These are phyloP conservation scores for Solanum commersonii DNA, from an alignment of 257 asterid species.

Conservation along the genomic window DNA sequence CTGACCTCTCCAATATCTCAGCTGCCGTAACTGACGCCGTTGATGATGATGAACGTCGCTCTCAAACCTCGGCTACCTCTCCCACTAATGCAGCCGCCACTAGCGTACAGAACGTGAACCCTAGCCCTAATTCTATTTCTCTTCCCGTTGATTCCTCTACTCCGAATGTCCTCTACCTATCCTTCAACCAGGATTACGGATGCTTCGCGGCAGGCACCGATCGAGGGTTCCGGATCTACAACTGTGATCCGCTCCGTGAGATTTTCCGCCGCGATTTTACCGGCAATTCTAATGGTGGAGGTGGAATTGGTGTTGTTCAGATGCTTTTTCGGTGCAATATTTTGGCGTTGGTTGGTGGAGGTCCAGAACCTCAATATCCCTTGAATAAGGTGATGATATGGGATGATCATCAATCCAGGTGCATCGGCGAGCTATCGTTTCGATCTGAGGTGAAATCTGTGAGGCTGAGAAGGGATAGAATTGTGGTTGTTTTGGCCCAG, in stretches of 20 bases:
- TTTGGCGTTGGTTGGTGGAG: constrained; percentile 78
- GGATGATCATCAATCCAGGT: constrained; percentile 79
- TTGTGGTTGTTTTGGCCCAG: constrained; percentile 62
- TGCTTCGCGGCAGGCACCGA: constrained; percentile 77
- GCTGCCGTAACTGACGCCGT: neutral
- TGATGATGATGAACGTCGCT: neutral
- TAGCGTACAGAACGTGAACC: constrained; percentile 3
- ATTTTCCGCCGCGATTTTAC: constrained; percentile 70
- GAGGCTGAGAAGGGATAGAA: constrained; percentile 62
- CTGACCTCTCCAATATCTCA: neutral
- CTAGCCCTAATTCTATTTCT: constrained; percentile 10
- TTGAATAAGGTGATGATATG: constrained; percentile 87
- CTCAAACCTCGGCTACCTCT: neutral
- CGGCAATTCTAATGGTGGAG: constrained; percentile 28
- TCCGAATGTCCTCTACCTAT: constrained; percentile 55
- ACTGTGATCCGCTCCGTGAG: constrained; percentile 84
- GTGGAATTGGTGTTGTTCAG: constrained; percentile 73
- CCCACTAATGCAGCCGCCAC: neutral
- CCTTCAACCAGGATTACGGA: constrained; percentile 87
- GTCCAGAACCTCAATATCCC: constrained; percentile 69
- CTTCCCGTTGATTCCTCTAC: constrained; percentile 10
- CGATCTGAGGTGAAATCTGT: constrained; percentile 87
- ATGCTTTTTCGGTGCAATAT: constrained; percentile 87
- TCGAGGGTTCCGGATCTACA: constrained; percentile 71
- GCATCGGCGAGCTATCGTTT: constrained; percentile 77